Percentiles rank a stretch among this genome's conserved stretches.
phyloP scores from a whole-genome alignment of 192 early-diverging fungal genomes.

The Geosiphon pyriformis region DNA sequence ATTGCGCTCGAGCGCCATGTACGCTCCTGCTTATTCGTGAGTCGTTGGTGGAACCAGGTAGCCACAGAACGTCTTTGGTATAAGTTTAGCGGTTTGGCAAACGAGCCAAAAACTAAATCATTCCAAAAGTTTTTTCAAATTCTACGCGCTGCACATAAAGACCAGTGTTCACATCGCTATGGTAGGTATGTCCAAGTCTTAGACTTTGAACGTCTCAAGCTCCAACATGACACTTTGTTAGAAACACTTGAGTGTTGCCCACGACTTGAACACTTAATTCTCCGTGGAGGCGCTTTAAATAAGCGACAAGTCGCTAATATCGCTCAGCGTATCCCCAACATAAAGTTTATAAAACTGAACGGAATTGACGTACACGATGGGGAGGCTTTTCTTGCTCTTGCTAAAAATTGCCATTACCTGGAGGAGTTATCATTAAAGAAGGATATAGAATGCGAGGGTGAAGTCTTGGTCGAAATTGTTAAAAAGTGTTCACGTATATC shows the following conservation, averaged over 20 bases:
- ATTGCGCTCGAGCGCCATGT: background rate
- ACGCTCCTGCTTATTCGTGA: background rate
- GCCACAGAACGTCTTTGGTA: slow-evolving; percentile 20
- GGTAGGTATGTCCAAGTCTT: slow-evolving; percentile 14
- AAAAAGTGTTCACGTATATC: slow-evolving; percentile 4
- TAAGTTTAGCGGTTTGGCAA: slow-evolving; percentile 11
- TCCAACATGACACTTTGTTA: background rate
- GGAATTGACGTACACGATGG: background rate
- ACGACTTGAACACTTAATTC: slow-evolving; percentile 1
- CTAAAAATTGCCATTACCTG: slow-evolving; percentile 3
- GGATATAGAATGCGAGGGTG: slow-evolving; percentile 3
- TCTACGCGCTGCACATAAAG: background rate
- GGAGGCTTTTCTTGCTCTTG: background rate
- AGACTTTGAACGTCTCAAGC: slow-evolving; percentile 5
- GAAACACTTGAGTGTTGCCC: slow-evolving; percentile 12
- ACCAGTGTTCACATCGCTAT: slow-evolving; percentile 6
- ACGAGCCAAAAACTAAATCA: background rate
- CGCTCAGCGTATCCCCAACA: background rate
- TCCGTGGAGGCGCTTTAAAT: background rate
- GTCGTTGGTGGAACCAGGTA: slow-evolving; percentile 18
- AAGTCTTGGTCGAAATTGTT: slow-evolving; percentile 2
- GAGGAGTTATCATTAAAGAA: slow-evolving; percentile 20
- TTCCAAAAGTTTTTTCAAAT: slow-evolving; percentile 7
- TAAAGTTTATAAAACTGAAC: slow-evolving; percentile 8
- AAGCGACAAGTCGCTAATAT: background rate